Evolutionary conservation across 2,329 filamentous ascomycete species (phyloP).

Genomic region (Aureobasidium sp.): DNA sequence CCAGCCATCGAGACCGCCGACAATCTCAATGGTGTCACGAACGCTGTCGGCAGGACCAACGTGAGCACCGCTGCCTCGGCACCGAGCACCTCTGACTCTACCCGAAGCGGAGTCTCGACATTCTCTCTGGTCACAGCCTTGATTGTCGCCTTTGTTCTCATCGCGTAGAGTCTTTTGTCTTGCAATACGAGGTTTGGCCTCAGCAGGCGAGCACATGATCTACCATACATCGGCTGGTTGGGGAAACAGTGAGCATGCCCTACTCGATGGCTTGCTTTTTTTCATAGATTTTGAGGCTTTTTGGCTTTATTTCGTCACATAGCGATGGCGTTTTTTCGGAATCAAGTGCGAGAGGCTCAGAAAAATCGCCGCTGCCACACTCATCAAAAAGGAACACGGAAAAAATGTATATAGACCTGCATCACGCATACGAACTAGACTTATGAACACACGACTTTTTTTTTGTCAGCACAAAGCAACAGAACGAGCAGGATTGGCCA

Average conservation of each 20-base stretch:
- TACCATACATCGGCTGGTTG: background rate
- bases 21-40: constrained; percentile 52
- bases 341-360: background rate
- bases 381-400: background rate
- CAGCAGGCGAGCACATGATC: background rate
- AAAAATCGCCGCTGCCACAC: background rate
- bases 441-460: background rate
- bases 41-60: constrained; percentile 37
- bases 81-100: constrained; percentile 7
- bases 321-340: constrained; percentile 8
- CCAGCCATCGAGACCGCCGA: constrained; percentile 65
- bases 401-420: constrained; percentile 3
- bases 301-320: background rate
- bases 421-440: constrained; percentile 12
- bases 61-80: constrained; percentile 19
- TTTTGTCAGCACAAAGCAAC: too few species aligned
- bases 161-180: background rate
- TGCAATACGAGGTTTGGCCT: background rate
- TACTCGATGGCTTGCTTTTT: too few species aligned
- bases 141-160: background rate
- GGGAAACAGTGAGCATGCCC: too few species aligned
- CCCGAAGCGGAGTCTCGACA: background rate
- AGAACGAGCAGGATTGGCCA: too few species aligned
- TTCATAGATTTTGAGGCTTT: too few species aligned
- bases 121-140: constrained; percentile 5